Evolutionary conservation across 768 basidiomycete genomes (phyloP).

Genomic region (Hemileccinum impolitum): DNA sequence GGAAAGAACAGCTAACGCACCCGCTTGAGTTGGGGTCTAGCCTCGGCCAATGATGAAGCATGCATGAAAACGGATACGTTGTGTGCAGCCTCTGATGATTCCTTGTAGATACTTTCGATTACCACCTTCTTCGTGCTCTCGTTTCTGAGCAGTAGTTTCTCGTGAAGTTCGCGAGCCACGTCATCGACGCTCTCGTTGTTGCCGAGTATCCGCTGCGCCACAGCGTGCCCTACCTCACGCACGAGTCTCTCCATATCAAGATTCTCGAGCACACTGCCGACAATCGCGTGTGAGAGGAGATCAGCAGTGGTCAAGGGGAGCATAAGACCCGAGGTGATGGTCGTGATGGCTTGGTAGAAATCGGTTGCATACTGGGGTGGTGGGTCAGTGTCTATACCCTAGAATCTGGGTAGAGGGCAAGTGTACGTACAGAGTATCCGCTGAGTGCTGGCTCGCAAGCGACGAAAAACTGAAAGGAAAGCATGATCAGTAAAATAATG

Average conservation of each 20-base stretch:
- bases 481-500: background rate
- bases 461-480: slow-evolving; percentile 80
- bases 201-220: slow-evolving; percentile 87
- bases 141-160: slow-evolving; percentile 83
- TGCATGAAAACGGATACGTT: slow-evolving; percentile 85
- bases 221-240: slow-evolving; percentile 89
- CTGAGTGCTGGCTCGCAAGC: slow-evolving; percentile 96
- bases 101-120: slow-evolving; percentile 94
- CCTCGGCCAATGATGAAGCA: slow-evolving; percentile 66
- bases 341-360: slow-evolving; percentile 90
- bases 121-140: slow-evolving; percentile 97
- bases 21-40: slow-evolving; percentile 73
- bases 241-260: slow-evolving; percentile 98
- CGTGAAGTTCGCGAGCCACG: slow-evolving; percentile 91
- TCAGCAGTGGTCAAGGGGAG: slow-evolving; percentile 94
- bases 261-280: slow-evolving; percentile 94
- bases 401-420: slow-evolving; percentile 15
- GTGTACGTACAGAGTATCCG: slow-evolving; percentile 71
- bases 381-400: slow-evolving; percentile 5
- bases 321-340: slow-evolving; percentile 94
- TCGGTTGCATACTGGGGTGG: slow-evolving; percentile 77
- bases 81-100: slow-evolving; percentile 82
- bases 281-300: slow-evolving; percentile 91
- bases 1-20: slow-evolving; percentile 39
- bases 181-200: slow-evolving; percentile 97